A percentile compares a stretch with the other conserved stretches of the same genome.
Evolutionary conservation across 306 rosid species (phyloP).

Genomic region (Hippophae gyantsensis): DNA sequence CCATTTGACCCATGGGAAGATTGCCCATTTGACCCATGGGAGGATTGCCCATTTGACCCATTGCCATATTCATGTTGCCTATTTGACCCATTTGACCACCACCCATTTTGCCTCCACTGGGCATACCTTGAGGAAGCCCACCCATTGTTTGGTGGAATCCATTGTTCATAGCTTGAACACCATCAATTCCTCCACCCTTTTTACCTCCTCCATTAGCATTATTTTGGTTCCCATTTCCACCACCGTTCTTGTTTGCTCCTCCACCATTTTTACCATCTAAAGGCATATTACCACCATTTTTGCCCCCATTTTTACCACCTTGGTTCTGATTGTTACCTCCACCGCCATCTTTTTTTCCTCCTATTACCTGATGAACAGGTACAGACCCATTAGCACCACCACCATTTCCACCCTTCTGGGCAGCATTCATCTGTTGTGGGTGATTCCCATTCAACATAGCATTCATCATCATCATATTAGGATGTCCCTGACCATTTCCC

Average conservation of each 20-base stretch:
- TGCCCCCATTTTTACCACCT: constrained; percentile 29
- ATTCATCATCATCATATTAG: constrained; percentile 38
- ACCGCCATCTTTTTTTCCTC: constrained; percentile 40
- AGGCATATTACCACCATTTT: constrained; percentile 19
- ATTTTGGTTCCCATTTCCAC: constrained; percentile 19
- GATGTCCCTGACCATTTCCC: constrained; percentile 25
- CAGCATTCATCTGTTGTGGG: constrained; percentile 35
- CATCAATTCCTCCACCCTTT: constrained; percentile 28
- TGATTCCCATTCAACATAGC: constrained; percentile 39
- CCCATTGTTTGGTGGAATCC: constrained; percentile 35
- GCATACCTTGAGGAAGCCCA: constrained; percentile 9
- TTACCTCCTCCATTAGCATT: constrained; percentile 28
- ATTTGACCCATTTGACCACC: constrained; percentile 26
- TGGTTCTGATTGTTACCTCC: constrained; percentile 25
- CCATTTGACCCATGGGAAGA: constrained; percentile 47
- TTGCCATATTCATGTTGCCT: too few relatives aligned
- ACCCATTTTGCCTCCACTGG: constrained; percentile 15
- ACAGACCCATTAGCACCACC: constrained; percentile 19
- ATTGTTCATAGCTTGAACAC: constrained; percentile 23
- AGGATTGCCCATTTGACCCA: constrained; percentile 39
- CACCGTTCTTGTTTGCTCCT: constrained; percentile 21
- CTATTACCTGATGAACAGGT: constrained; percentile 24
- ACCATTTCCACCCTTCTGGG: constrained; percentile 31
- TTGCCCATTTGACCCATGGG: constrained; percentile 35
- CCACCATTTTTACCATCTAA: constrained; percentile 14